Evolutionary conservation across 345 rosid species (phyloP).

Genomic region (Bruguiera parviflora): DNA sequence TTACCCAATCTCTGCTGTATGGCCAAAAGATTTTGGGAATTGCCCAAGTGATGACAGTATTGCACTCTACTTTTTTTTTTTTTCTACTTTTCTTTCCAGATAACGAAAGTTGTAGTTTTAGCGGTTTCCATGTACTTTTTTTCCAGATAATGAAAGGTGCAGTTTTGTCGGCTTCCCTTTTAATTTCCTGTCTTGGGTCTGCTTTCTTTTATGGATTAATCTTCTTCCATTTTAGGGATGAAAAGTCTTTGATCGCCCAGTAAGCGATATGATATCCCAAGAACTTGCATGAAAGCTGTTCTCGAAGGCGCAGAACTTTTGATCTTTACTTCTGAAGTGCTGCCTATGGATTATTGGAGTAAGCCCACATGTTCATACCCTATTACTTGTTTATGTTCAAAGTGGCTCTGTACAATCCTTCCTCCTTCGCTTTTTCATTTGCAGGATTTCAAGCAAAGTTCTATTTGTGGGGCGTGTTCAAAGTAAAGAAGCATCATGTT

Average conservation of each 20-base stretch:
- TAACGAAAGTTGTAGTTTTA: slow-evolving; percentile 32
- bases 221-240: slow-evolving; percentile 31
- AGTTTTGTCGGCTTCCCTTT: slow-evolving; percentile 1
- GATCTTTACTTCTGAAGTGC: slow-evolving; percentile 48
- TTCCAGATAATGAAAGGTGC: slow-evolving; percentile 49
- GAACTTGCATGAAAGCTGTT: slow-evolving; percentile 52
- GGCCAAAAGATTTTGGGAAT: slow-evolving; percentile 57
- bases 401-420: neutral
- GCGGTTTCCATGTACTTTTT: slow-evolving; percentile 18
- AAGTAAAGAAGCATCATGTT: slow-evolving; percentile 20
- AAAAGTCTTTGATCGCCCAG: slow-evolving; percentile 36
- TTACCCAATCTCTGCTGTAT: slow-evolving; percentile 44
- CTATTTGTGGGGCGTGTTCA: slow-evolving; percentile 71
- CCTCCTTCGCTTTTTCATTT: neutral
- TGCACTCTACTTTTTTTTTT: slow-evolving; percentile 34
- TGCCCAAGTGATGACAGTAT: slow-evolving; percentile 43
- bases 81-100: slow-evolving; percentile 41
- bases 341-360: slow-evolving; percentile 63
- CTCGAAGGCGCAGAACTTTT: slow-evolving; percentile 57
- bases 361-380: slow-evolving; percentile 20
- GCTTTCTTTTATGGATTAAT: neutral
- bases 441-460: slow-evolving; percentile 50
- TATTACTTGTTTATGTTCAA: neutral
- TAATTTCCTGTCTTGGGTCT: neutral
- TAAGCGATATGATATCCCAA: slow-evolving; percentile 41